Conservation (phyloP, 768 basidiomycete genomes). For the Leccinum subgranulosum region DNA sequence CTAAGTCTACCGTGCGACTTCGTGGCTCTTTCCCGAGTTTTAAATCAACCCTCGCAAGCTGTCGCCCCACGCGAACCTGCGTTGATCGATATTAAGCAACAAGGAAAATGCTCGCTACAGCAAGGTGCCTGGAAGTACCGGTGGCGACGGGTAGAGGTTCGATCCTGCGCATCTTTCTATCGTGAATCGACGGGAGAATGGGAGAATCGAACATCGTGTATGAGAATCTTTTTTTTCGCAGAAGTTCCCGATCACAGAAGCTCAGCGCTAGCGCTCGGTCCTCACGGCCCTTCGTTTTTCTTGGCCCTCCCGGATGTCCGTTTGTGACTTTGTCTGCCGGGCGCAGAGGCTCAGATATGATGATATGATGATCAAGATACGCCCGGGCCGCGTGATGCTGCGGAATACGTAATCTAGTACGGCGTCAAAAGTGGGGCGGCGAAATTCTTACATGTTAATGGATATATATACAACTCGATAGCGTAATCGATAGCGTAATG, state of each 20-base stretch:
- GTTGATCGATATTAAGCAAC: not conserved
- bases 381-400: not conserved
- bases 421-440: not conserved
- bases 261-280: not conserved
- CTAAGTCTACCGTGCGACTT: not conserved
- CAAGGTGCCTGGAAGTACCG: not conserved
- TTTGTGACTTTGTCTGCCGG: no score
- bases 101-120: not conserved
- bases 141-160: not conserved
- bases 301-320: not conserved
- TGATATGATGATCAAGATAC: not conserved
- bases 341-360: not conserved
- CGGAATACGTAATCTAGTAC: not conserved
- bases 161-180: not conserved
- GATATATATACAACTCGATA: not conserved
- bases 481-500: not conserved
- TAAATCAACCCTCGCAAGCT: not conserved
- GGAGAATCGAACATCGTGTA: not conserved
- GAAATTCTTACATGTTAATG: not conserved
- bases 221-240: not conserved
- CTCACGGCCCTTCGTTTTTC: not conserved
- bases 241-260: not conserved
- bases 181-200: not conserved
- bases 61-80: not conserved
- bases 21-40: not conserved